Base-by-base conservation (phyloP, 2,329 filamentous ascomycete genomes). In the Aspergillus pseudoviridinutans region DNA sequence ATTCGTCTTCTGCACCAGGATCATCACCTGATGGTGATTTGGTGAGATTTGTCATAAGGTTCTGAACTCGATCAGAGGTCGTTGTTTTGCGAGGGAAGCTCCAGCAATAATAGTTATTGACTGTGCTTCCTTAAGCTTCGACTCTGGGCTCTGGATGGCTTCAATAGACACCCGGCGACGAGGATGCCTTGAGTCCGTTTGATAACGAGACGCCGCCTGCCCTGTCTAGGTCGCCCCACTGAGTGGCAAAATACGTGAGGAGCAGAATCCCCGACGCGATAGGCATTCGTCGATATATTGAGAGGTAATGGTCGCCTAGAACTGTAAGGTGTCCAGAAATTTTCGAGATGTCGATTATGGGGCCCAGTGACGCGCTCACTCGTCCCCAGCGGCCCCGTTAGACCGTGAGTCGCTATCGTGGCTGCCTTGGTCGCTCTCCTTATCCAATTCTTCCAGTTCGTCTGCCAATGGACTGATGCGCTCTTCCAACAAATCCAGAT, bases 401-500 rank as follows among this genome's bases (percentile, higher is more conserved):
- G 65, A 65, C 28, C 56, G 63, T n/a, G 59, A 52, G 28, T 67
- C 67, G 49, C 68, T 68, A 24, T 52, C 60, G 41, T 65, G 54
- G 5, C 63, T 66, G 4, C 66, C 62, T 10, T 68, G 66, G 53
- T 59, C 66, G 58, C 62, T 66, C 22, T 69, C 69, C 17, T 59
- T 56, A 55, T 80, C 78, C 62, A 79, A 70, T 4, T 76, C 77
- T 58, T 80, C 78, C 53, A 80, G 57, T 62, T 80, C 78, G 64
- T 92, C 91, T 1, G 89, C 91, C 58, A 97, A 74, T 38, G 91
- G 87, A 74, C 92, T 97, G 38, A 91, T 84, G 63, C 93, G 84
- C 51, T 92, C 89, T 70, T 97, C 93, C 68, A 99, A 70, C 67
- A 92, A 76, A 64, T 96, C 94, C 72, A 96, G 71, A 72, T 99